These are phyloP conservation scores for Penicillium egyptiacum DNA, from an alignment of 495 filamentous ascomycete genomes.

Conservation along the genomic window DNA sequence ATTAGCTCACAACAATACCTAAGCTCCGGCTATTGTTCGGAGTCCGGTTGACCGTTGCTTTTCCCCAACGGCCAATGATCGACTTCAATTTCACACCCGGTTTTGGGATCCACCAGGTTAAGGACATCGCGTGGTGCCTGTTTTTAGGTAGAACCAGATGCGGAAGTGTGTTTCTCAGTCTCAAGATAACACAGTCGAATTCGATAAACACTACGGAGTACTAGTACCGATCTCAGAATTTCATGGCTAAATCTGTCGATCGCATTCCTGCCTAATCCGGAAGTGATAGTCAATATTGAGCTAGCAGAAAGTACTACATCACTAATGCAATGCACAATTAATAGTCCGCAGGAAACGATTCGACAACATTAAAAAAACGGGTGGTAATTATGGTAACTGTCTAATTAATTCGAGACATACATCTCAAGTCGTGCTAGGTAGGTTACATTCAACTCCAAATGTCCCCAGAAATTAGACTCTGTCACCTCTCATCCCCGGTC, in stretches of 20 bases:
- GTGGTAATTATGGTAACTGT: neutral
- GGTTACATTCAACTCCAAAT: slow-evolving; percentile 4
- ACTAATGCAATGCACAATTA: slow-evolving; percentile 9
- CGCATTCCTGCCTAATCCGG: slow-evolving; percentile 4
- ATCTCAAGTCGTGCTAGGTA: neutral
- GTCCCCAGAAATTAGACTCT: neutral
- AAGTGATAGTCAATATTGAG: neutral
- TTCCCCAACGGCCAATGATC: neutral
- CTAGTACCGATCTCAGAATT: neutral
- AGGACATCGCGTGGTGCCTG: slow-evolving; percentile 18
- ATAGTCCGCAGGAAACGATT: neutral
- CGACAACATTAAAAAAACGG: neutral
- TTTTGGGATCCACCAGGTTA: slow-evolving; percentile 8
- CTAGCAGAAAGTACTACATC: neutral
- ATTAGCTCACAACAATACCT: slow-evolving; percentile 6
- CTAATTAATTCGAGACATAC: slow-evolving; percentile 1
- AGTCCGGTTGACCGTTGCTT: slow-evolving; percentile 1
- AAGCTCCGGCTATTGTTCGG: slow-evolving; percentile 12
- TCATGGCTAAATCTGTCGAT: neutral
- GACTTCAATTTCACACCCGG: neutral
- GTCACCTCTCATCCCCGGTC: neutral
- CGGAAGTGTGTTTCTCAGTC: slow-evolving; percentile 14
- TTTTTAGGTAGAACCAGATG: slow-evolving; percentile 16
- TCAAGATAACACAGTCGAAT: neutral
- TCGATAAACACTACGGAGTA: neutral